phyloP scores from a whole-genome alignment of 495 filamentous ascomycete species.

The Hyaloscypha variabilis region DNA sequence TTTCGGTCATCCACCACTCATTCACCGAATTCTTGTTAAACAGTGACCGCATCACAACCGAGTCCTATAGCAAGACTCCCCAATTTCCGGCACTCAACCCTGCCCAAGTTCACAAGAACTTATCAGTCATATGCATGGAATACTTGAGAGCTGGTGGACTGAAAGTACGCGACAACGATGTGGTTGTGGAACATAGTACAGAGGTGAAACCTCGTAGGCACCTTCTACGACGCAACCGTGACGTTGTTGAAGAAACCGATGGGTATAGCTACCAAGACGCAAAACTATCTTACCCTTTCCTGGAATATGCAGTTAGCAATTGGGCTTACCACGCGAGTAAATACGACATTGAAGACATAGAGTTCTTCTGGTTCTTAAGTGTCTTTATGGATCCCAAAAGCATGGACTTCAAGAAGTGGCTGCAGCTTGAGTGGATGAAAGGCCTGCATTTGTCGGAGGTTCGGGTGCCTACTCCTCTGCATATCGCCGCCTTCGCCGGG shows the following conservation, averaged over 20 bases:
- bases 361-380: slow-evolving; percentile 8
- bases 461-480: slow-evolving; percentile 29
- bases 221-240: neutral
- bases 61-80: neutral
- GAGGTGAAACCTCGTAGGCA: neutral
- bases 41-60: neutral
- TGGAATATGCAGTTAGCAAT: slow-evolving; percentile 36
- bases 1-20: slow-evolving; percentile 55
- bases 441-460: slow-evolving; percentile 10
- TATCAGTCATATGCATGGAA: slow-evolving; percentile 13
- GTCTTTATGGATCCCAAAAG: slow-evolving; percentile 13
- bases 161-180: neutral
- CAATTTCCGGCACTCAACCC: slow-evolving; percentile 19
- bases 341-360: slow-evolving; percentile 12
- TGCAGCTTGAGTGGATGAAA: slow-evolving; percentile 17
- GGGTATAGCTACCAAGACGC: slow-evolving; percentile 11
- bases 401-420: slow-evolving; percentile 13
- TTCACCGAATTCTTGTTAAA: slow-evolving; percentile 50
- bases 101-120: slow-evolving; percentile 4
- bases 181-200: neutral
- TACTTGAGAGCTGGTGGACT: slow-evolving; percentile 11
- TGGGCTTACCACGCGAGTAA: slow-evolving; percentile 32
- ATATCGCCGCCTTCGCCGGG: slow-evolving; percentile 24
- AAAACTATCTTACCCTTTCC: slow-evolving; percentile 30
- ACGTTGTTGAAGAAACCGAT: neutral